phyloP scores from a whole-genome alignment of 2,329 filamentous ascomycete genomes.

The Colletotrichum cuscutae region DNA sequence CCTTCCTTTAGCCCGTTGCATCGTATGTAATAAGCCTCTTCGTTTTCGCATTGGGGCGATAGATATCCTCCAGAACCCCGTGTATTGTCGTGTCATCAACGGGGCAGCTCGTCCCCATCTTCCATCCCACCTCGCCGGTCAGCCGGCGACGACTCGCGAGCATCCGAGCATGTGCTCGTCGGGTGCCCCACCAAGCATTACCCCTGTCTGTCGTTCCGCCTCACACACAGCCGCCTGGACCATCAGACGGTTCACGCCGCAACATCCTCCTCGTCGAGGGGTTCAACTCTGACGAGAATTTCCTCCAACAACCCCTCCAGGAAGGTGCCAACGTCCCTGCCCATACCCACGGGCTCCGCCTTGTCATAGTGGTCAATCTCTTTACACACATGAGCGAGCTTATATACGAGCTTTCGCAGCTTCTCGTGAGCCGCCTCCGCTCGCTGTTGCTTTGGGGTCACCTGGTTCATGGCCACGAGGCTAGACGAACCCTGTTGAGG shows the following conservation, averaged over 20 bases:
- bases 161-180: not conserved
- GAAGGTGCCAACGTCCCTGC: slow-evolving; percentile 87
- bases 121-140: slow-evolving; percentile 12
- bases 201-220: slow-evolving; percentile 7
- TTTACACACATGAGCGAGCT: slow-evolving; percentile 83
- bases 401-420: slow-evolving; percentile 82
- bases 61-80: slow-evolving; percentile 4
- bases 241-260: slow-evolving; percentile 32
- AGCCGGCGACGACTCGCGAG: not conserved
- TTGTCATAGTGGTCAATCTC: slow-evolving; percentile 93
- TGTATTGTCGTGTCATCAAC: not conserved
- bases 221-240: slow-evolving; percentile 20
- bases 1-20: not conserved
- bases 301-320: slow-evolving; percentile 94
- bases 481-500: slow-evolving; percentile 43
- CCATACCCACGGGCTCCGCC: slow-evolving; percentile 91
- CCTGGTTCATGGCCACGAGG: slow-evolving; percentile 51
- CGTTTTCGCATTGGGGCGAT: not conserved
- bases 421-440: slow-evolving; percentile 81
- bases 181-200: not conserved
- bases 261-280: slow-evolving; percentile 77
- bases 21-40: not conserved
- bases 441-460: slow-evolving; percentile 74
- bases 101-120: not conserved
- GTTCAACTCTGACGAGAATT: slow-evolving; percentile 90